Base-by-base conservation (phyloP, 1,284 basidiomycete species). In the Fomes fomentarius region DNA sequence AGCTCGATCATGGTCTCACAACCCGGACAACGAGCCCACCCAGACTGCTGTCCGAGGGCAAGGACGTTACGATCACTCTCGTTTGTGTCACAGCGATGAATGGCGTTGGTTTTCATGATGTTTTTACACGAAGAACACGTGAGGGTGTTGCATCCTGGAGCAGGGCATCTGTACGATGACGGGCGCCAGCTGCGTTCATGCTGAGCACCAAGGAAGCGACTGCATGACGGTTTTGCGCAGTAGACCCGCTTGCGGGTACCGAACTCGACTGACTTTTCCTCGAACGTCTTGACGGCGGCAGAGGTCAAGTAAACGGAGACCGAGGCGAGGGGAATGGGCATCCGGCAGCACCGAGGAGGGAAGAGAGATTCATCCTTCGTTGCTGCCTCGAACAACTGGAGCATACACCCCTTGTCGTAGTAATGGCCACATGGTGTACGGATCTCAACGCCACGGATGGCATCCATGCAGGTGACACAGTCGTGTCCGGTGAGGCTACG, bases 21-120 rank as follows among this genome's bases (percentile, higher is more conserved):
- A 1, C 73, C 73, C 0, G 77, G 76, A 53, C 78, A 79, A 21
- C 75, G 72, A 9, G 71, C 65, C 78, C 78, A 80, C 2, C 74
- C 75, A 14, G 64, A 41, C 37, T 65, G 34, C 14, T 64, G 62
- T 8, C 70, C 66, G 39, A 76, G 66, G 7, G 58, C 66, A 50
- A 76, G 67, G 8, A 74, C 67, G 4, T 64, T 46, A 50, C 61
- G 21, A 47, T 64, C 44, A 9, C 31, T 26, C 8, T 60, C 45
- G 52, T 60, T 58, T 4, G 48, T 42, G 19, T 42, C 17, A 51
- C 69, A 70, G 6, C 37, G 41, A 46, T 64, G 66, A 17, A 45
- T 21, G 30, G 42, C 41, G 2, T 28, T 26, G 17, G 21, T 4
- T 19, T 31, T 24, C 31, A 67, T 55, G 21, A 57, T 56, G 39